Conservation (phyloP, 129 eudicot species). For the Sambucus nigra region DNA sequence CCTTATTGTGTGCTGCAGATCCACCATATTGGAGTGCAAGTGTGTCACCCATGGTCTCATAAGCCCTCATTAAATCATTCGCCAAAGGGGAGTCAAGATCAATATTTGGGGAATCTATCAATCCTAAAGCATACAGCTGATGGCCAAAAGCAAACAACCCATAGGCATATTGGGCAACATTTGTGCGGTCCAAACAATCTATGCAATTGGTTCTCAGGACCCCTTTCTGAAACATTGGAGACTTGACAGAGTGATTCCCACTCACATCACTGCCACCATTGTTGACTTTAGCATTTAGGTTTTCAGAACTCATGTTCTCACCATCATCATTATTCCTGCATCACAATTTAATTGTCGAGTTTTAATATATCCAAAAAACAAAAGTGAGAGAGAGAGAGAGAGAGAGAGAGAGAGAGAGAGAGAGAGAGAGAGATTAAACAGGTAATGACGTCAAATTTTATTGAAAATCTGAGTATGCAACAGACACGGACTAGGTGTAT, state of each 20-base stretch:
- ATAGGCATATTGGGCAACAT: slow-evolving; percentile 86
- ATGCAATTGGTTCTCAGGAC: slow-evolving; percentile 91
- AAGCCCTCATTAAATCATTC: slow-evolving; percentile 60
- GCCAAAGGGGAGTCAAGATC: slow-evolving; percentile 64
- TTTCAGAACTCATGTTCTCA: slow-evolving; percentile 19
- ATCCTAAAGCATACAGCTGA: slow-evolving; percentile 74
- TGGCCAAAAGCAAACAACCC: slow-evolving; percentile 93
- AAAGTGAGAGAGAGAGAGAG: not conserved
- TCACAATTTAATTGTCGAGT: slow-evolving; percentile 9
- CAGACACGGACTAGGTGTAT: not conserved
- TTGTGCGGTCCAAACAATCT: slow-evolving; percentile 96
- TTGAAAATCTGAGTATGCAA: not conserved
- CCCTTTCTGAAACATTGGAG: slow-evolving; percentile 60
- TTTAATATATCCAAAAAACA: too few relatives aligned
- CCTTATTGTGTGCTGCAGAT: slow-evolving; percentile 99
- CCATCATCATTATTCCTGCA: slow-evolving; percentile 39
- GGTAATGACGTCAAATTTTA: not conserved
- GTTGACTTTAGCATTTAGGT: slow-evolving; percentile 12
- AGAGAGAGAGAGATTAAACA: not conserved
- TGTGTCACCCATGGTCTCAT: slow-evolving; percentile 98
- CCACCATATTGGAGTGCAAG: slow-evolving; percentile 95
- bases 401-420: too few relatives aligned
- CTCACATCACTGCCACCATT: slow-evolving; percentile 9
- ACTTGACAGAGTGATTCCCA: slow-evolving; percentile 26
- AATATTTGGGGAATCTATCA: slow-evolving; percentile 36